Conservation (phyloP, 2,329 filamentous ascomycete genomes). For the Cercospora sesami region DNA sequence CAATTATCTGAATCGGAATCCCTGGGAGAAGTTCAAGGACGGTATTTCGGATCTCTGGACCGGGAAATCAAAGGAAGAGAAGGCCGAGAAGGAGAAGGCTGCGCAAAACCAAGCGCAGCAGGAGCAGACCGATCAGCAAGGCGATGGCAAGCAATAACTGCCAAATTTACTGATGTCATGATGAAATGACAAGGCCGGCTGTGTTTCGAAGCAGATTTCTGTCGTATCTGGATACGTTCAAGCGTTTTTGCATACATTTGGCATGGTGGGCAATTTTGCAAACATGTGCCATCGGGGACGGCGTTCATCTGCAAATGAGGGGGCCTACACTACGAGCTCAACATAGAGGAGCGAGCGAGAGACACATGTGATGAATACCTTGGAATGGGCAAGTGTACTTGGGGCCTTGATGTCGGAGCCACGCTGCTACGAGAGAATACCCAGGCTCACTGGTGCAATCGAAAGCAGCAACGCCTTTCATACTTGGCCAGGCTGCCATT, state of each 20-base stretch:
- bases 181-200: conserved; percentile 8
- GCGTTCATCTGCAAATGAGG: background rate
- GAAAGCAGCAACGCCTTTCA: background rate
- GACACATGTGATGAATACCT: background rate
- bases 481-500: background rate
- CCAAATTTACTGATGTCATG: background rate
- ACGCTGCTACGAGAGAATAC: background rate
- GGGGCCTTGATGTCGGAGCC: background rate
- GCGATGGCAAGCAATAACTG: conserved; percentile 1
- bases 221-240: conserved; percentile 20
- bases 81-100: conserved; percentile 23
- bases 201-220: conserved; percentile 5
- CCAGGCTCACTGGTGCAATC: background rate
- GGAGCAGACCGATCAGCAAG: conserved; percentile 4
- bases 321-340: background rate
- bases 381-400: background rate
- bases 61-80: conserved; percentile 30
- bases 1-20: conserved; percentile 80
- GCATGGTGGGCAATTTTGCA: background rate
- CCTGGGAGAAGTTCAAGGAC: conserved; percentile 68
- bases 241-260: conserved; percentile 21
- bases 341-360: conserved; percentile 1
- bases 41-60: conserved; percentile 43
- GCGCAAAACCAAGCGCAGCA: conserved; percentile 1
- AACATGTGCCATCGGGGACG: background rate